Base-by-base conservation (phyloP, 257 asterid genomes). In the Gentiana straminea region DNA sequence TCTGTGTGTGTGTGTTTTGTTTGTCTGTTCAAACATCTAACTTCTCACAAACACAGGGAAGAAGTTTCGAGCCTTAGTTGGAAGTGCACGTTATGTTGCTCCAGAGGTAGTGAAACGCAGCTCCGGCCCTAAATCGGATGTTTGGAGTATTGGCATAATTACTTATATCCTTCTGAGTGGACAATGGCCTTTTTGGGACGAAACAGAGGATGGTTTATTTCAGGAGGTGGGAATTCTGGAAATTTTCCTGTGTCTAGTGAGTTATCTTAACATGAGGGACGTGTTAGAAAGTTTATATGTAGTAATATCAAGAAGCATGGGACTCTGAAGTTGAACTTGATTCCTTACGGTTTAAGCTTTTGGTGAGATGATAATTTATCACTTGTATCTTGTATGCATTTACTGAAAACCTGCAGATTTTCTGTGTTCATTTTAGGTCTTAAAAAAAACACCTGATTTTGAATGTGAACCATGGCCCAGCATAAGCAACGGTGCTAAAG, bases 41-140 rank as follows among this genome's bases (percentile, higher is more conserved):
- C 46, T 3, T 41, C 15, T 32, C 24, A 24, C 38, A 11, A 37
- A 55, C 62, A 57, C 78, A 91, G 99, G 99, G 69, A 92, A 65
- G 73, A 85, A 69, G 68, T 92, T 92, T 69, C 86, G 74, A 66
- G 99, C 88, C 71, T 88, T 92, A 58, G 99, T 92, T 67, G 99
- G 99, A 13, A 92, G 99, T 81, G 99, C 99, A 52, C 85, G 88
- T 71, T 92, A 92, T 71, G 99, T 92, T 35, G 99, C 99, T 65
- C 99, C 99, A 0, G 99, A 92, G 83, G 99, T 92, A 59, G 68
- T 92, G 74, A 85, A 80, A 67, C 95, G 99, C 43, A 81, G 77
- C 68, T 92, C 99, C 4, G 99, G 99, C 43, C 97, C 99, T 50
- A 95, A 88, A 74, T 92, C 99, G n/a, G 99, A 92, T 77, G 99